Conservation (phyloP, 192 early-diverging fungal genomes). For the Podila clonocystis region DNA sequence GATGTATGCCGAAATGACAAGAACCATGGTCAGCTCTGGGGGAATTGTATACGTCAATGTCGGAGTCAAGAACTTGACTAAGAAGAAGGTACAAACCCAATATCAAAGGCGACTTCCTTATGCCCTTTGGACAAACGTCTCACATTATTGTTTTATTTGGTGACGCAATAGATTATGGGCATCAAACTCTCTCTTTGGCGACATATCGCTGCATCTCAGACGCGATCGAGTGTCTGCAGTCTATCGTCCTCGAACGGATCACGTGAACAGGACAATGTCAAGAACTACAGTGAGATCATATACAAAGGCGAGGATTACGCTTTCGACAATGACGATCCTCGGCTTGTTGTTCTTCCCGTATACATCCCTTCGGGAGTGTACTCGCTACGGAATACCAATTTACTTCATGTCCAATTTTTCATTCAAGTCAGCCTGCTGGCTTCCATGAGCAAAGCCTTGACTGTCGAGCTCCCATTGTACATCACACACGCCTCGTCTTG, state of each 20-base stretch:
- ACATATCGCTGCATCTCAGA: slow-evolving; percentile 19
- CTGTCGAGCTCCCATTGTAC: slow-evolving; percentile 42
- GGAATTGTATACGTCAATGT: slow-evolving; percentile 45
- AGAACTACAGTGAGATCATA: slow-evolving; percentile 48
- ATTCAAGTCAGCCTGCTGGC: slow-evolving; percentile 48
- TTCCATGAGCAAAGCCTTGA: slow-evolving; percentile 39
- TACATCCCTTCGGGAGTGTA: slow-evolving; percentile 47
- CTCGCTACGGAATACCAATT: slow-evolving; percentile 31
- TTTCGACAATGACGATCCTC: slow-evolving; percentile 34
- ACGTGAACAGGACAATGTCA: slow-evolving; percentile 39
- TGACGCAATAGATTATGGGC: slow-evolving; percentile 34
- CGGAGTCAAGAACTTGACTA: slow-evolving; percentile 45
- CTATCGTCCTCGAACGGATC: neutral
- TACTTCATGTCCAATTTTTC: slow-evolving; percentile 40
- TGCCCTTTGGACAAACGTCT: neutral
- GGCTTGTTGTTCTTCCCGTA: slow-evolving; percentile 31
- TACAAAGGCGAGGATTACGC: slow-evolving; percentile 50
- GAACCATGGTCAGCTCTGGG: slow-evolving; percentile 50
- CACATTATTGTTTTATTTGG: too few species aligned
- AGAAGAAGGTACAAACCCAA: slow-evolving; percentile 32
- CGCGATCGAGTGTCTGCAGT: slow-evolving; percentile 3
- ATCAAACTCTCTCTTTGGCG: slow-evolving; percentile 48
- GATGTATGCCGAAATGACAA: slow-evolving; percentile 45
- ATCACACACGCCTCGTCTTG: slow-evolving; percentile 46
- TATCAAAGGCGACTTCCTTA: too few species aligned